A percentile compares a stretch with the other conserved stretches of the same genome.
phyloP scores from a whole-genome alignment of 148 eudicot genomes.

The Rheum nobile region DNA sequence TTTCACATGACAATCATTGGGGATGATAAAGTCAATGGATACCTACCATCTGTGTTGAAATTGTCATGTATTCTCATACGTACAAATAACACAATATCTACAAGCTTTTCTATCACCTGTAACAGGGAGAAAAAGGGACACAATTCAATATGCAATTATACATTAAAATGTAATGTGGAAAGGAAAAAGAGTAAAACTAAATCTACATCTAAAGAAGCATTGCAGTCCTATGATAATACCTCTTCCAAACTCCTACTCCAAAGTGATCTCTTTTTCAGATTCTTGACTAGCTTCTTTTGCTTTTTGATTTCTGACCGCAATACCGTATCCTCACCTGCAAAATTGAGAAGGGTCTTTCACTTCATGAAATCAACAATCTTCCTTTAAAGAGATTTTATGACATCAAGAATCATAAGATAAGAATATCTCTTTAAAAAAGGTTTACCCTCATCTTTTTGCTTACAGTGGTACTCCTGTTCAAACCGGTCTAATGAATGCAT shows the following conservation, averaged over 20 bases:
- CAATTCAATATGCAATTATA: not conserved
- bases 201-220: not conserved
- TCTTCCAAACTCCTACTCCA: slow-evolving; percentile 44
- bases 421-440: not conserved
- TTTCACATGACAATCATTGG: not conserved
- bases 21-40: not conserved
- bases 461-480: slow-evolving; percentile 30
- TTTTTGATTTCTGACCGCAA: slow-evolving; percentile 26
- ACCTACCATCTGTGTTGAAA: slow-evolving; percentile 25
- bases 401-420: not conserved
- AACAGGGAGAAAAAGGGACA: not conserved
- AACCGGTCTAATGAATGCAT: slow-evolving; percentile 30
- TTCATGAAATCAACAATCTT: not conserved
- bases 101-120: slow-evolving; percentile 40
- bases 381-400: not conserved
- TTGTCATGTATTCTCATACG: slow-evolving; percentile 19
- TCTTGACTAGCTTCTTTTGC: slow-evolving; percentile 30
- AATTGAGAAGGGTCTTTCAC: not conserved
- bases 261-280: slow-evolving; percentile 34
- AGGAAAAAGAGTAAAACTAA: not conserved
- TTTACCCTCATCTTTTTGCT: slow-evolving; percentile 22
- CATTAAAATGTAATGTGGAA: not conserved
- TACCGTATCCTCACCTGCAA: slow-evolving; percentile 1
- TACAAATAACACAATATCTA: slow-evolving; percentile 31
- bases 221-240: slow-evolving; percentile 12